These are phyloP conservation scores for Gigaspora rosea DNA, from an alignment of 192 early-diverging fungal genomes.

Conservation along the genomic window DNA sequence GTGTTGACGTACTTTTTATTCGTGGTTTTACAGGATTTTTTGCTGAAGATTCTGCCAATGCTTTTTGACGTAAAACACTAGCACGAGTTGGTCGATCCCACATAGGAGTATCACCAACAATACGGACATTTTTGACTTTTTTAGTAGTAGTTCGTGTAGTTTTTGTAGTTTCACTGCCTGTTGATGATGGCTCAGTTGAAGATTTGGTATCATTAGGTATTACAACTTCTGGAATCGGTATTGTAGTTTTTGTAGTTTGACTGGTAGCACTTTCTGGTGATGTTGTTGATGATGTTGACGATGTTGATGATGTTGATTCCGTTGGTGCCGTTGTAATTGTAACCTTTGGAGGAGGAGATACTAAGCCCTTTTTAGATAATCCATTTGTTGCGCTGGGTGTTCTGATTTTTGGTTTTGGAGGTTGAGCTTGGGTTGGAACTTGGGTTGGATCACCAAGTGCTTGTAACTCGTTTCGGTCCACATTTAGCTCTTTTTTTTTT, in stretches of 20 bases:
- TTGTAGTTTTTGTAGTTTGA: neutral
- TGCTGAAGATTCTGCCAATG: constrained; percentile 19
- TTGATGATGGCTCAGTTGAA: neutral
- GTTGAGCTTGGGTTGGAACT: neutral
- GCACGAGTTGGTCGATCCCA: constrained; percentile 29
- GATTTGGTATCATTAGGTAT: neutral
- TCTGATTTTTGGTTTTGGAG: constrained; percentile 1
- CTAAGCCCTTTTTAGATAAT: neutral
- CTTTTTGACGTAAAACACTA: constrained; percentile 33
- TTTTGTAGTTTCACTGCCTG: neutral
- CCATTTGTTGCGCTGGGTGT: constrained; percentile 24
- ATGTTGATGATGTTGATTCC: neutral
- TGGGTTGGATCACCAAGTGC: neutral
- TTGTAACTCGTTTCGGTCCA: constrained; percentile 4
- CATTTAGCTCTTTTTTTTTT: constrained; percentile 7
- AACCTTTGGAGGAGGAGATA: neutral
- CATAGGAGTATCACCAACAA: constrained; percentile 2
- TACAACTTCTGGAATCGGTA: neutral
- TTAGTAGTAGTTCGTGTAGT: neutral
- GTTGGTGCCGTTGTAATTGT: neutral
- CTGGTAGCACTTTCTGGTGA: neutral
- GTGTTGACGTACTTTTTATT: neutral
- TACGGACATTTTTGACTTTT: constrained; percentile 23
- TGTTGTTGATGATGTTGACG: neutral
- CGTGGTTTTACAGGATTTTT: constrained; percentile 29